phyloP scores from a whole-genome alignment of 176 grass and related monocot genomes.

The Urochloa ruziziensis region DNA sequence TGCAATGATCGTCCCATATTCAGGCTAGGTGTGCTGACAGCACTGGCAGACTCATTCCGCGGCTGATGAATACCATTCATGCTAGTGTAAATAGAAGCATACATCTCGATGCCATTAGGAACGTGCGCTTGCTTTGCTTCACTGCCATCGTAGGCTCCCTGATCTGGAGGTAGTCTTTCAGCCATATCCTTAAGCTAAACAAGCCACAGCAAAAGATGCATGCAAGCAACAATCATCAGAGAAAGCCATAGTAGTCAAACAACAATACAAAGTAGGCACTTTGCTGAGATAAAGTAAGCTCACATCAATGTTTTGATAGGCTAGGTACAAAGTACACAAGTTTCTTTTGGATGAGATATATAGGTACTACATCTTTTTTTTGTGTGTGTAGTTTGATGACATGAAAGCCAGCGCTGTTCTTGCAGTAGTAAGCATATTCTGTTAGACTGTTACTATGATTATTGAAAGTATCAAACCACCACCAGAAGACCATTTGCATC shows the following conservation, averaged over 20 bases:
- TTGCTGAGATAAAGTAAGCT: slow-evolving; percentile 20
- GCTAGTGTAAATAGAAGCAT: slow-evolving; percentile 42
- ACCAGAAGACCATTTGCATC: neutral
- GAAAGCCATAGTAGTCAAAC: neutral
- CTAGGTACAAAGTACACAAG: slow-evolving; percentile 1
- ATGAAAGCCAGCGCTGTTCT: neutral
- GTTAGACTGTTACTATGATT: neutral
- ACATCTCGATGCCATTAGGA: slow-evolving; percentile 48
- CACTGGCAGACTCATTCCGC: slow-evolving; percentile 45
- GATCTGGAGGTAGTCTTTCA: slow-evolving; percentile 75
- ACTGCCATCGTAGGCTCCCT: slow-evolving; percentile 45
- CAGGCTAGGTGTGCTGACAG: slow-evolving; percentile 22
- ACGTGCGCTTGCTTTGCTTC: slow-evolving; percentile 44
- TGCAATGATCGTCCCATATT: slow-evolving; percentile 20
- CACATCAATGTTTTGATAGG: slow-evolving; percentile 2
- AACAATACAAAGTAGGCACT: slow-evolving; percentile 2
- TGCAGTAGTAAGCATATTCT: slow-evolving; percentile 12
- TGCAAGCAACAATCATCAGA: slow-evolving; percentile 20
- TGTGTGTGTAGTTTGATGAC: neutral
- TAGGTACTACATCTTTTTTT: slow-evolving; percentile 10
- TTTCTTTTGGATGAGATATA: slow-evolving; percentile 12
- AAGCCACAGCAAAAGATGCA: slow-evolving; percentile 22
- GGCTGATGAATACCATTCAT: slow-evolving; percentile 58
- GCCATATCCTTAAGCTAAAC: slow-evolving; percentile 93
- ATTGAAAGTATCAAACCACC: neutral